Percentiles rank a stretch among this genome's conserved stretches.
These are phyloP conservation scores for Stagonosporopsis chrysanthemi DNA, from an alignment of 2,329 filamentous ascomycete species.

Conservation along the genomic window DNA sequence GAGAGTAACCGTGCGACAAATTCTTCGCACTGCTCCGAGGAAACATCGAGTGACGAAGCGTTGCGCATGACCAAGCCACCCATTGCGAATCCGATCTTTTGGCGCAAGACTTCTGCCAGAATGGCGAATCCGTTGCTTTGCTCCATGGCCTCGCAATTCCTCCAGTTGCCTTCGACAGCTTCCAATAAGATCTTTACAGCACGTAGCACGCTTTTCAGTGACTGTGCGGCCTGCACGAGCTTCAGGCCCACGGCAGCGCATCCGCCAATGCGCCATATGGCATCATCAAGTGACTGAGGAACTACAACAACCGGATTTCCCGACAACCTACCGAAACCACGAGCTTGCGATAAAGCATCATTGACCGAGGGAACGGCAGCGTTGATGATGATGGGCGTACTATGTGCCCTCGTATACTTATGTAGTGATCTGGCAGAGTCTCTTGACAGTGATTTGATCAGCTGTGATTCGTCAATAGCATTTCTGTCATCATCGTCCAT, in stretches of 20 bases:
- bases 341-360: slow-evolving; percentile 80
- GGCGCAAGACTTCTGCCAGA: slow-evolving; percentile 80
- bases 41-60: slow-evolving; percentile 45
- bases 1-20: slow-evolving; percentile 71
- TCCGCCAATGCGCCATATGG: slow-evolving; percentile 90
- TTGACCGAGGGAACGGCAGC: slow-evolving; percentile 86
- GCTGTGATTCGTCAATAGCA: slow-evolving; percentile 72
- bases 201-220: slow-evolving; percentile 73
- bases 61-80: slow-evolving; percentile 59
- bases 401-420: slow-evolving; percentile 74
- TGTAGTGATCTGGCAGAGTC: slow-evolving; percentile 72
- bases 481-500: slow-evolving; percentile 83
- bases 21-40: slow-evolving; percentile 55
- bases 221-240: slow-evolving; percentile 78
- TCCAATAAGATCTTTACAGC: slow-evolving; percentile 85
- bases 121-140: slow-evolving; percentile 93
- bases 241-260: slow-evolving; percentile 86
- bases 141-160: slow-evolving; percentile 98
- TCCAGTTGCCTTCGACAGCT: slow-evolving; percentile 89
- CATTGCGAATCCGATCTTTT: slow-evolving; percentile 71
- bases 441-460: slow-evolving; percentile 79
- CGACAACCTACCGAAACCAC: slow-evolving; percentile 82
- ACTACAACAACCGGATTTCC: slow-evolving; percentile 83
- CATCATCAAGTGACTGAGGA: slow-evolving; percentile 87
- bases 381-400: slow-evolving; percentile 84